A percentile compares a stretch with the other conserved stretches of the same genome.
phyloP scores from a whole-genome alignment of 345 rosid genomes.

The Eucalyptus dawsonii region DNA sequence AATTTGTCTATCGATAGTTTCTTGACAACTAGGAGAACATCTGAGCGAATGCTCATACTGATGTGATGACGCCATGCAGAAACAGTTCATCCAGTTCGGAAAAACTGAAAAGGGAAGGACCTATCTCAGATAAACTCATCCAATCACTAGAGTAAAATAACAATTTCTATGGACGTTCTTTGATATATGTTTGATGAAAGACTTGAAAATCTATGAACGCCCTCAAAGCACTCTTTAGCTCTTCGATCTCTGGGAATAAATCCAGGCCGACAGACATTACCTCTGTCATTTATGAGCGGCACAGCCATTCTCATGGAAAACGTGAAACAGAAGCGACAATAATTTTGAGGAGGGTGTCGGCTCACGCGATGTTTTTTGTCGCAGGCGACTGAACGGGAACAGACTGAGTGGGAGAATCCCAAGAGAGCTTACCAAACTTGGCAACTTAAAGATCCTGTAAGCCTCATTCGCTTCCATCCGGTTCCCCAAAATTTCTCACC shows the following conservation, averaged over 20 bases:
- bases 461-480: not conserved
- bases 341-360: not conserved
- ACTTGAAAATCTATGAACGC: not conserved
- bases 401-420: slow-evolving; percentile 57
- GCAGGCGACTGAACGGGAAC: slow-evolving; percentile 62
- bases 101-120: not conserved
- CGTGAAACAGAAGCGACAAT: not conserved
- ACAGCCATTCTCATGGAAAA: not conserved
- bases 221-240: not conserved
- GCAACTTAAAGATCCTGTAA: slow-evolving; percentile 57
- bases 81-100: not conserved
- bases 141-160: not conserved
- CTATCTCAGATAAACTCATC: not conserved
- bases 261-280: not conserved
- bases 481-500: not conserved
- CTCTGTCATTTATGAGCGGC: not conserved
- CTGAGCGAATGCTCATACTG: not conserved
- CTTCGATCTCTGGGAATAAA: not conserved
- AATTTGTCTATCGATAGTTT: not conserved
- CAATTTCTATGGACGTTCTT: not conserved
- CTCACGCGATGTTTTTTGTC: not conserved
- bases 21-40: not conserved
- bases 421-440: slow-evolving; percentile 43
- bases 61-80: not conserved
- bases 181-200: not conserved